A percentile compares a stretch with the other conserved stretches of the same genome.
Conservation (phyloP, 2,329 filamentous ascomycete genomes). For the Scolecobasidium constrictum region DNA sequence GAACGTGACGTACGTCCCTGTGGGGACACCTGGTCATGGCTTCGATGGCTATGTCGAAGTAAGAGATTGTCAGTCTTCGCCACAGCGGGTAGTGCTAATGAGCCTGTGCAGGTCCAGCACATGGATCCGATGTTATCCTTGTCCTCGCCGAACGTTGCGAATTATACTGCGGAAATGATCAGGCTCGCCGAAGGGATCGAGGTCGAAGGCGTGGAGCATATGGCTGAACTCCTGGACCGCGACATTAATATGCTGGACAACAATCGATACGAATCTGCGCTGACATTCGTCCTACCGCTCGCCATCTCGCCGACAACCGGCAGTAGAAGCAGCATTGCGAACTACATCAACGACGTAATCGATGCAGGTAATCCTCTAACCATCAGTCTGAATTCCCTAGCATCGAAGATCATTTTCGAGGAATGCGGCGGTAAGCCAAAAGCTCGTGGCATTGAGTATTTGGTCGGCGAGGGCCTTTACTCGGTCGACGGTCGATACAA, state of each 20-base stretch:
- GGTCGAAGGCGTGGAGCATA: too few relatives aligned
- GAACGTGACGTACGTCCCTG: slow-evolving; percentile 40
- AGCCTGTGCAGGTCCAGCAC: too few relatives aligned
- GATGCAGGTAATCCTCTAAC: too few relatives aligned
- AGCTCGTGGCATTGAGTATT: slow-evolving; percentile 34
- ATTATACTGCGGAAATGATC: too few relatives aligned
- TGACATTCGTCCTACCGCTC: too few relatives aligned
- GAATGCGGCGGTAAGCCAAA: slow-evolving; percentile 13
- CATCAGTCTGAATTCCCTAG: slow-evolving; percentile 20
- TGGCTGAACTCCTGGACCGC: not conserved
- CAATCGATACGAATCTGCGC: not conserved
- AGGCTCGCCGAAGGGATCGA: too few relatives aligned
- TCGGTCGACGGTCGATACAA: slow-evolving; percentile 28
- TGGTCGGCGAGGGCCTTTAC: slow-evolving; percentile 30
- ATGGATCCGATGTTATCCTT: too few relatives aligned
- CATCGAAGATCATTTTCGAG: slow-evolving; percentile 37
- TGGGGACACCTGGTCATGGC: slow-evolving; percentile 38
- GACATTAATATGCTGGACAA: not conserved
- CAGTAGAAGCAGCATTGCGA: too few relatives aligned
- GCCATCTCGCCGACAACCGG: too few relatives aligned
- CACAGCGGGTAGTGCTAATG: too few relatives aligned
- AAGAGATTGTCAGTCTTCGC: not conserved
- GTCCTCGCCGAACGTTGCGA: too few relatives aligned
- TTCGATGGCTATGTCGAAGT: slow-evolving; percentile 47
- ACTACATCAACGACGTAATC: too few relatives aligned